Evolutionary conservation across 164 flowering plant species (phyloP), one percentile per base, ranked within the genome.

Genomic region (Liquidambar formosana): DNA sequence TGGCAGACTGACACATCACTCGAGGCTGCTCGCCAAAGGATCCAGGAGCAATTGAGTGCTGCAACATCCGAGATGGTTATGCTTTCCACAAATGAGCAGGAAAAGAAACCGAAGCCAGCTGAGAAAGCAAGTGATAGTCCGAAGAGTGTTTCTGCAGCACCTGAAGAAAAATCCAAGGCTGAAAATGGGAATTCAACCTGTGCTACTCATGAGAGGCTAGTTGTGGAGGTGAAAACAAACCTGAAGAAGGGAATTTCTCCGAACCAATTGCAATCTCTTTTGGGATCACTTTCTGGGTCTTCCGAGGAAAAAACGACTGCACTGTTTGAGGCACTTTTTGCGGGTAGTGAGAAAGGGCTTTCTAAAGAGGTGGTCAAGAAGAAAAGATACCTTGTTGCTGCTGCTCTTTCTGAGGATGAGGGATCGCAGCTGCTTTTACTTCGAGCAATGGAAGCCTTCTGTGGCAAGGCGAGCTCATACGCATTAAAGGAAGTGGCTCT

Each of bases 31-130:
- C 79, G 73, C n/a, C 80, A 73, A 57, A 84, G 89, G 21, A 88
- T 90, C 45, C 86, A 84, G 57, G 91, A 90, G 66, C 96, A 90
- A 78, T 73, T 90, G 57, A 90, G 85, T 78, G 74, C 93, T 65
- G 93, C 60, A 5, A 90, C 96, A 5, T 88, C 92, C 41, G 89
- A 81, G n/a, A 88, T 90, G 95, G 91, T 90, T 44, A 86, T 88
- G 83, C 85, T 90, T 0, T 65, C 85, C 9, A 77, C 92, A 5
- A 66, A 57, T 0, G 91, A 85, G 63, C 70, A 63, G 75, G 70
- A 19, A 67, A 72, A 65, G 63, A 77, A 79, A 47, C 25, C 71
- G 19, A 76, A 80, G 65, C 52, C 84, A 22, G 46, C 66, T 5
- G 79, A 79, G 71, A 75, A 77, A 48, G 25, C 43, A 44, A 48